Percentiles rank a stretch among this genome's conserved stretches.
These are phyloP conservation scores for Coemansia sp. DNA, from an alignment of 192 early-diverging fungal species.

Conservation along the genomic window DNA sequence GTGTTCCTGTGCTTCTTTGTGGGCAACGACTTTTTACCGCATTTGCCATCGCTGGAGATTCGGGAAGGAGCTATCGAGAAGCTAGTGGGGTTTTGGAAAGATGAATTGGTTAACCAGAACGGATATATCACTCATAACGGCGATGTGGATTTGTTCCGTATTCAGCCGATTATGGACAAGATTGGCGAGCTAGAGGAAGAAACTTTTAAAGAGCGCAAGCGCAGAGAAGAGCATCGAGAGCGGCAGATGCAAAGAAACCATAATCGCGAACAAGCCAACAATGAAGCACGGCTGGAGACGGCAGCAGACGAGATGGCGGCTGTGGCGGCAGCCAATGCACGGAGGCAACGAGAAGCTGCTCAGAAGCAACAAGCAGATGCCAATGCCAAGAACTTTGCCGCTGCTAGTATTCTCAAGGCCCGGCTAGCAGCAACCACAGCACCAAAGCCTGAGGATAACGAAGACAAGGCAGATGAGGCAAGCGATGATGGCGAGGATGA, in stretches of 20 bases:
- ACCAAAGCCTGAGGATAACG: conserved; percentile 2
- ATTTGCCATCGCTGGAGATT: conserved; percentile 91
- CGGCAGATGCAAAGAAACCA: conserved; percentile 18
- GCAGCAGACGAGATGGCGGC: conserved; percentile 52
- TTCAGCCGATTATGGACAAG: conserved; percentile 76
- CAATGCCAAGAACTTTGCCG: conserved; percentile 53
- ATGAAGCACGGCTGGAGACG: conserved; percentile 28
- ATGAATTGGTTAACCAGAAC: conserved; percentile 65
- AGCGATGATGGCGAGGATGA: conserved; percentile 18
- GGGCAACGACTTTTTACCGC: conserved; percentile 97
- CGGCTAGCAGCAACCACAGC: conserved; percentile 32
- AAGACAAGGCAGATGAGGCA: background rate
- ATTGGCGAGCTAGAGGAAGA: conserved; percentile 82
- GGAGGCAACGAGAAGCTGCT: conserved; percentile 19
- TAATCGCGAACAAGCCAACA: conserved; percentile 18
- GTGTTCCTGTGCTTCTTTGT: conserved; percentile 97
- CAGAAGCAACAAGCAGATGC: conserved; percentile 14
- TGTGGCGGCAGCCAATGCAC: conserved; percentile 52
- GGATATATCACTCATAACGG: conserved; percentile 88
- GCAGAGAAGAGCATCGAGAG: conserved; percentile 55
- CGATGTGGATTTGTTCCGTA: conserved; percentile 67
- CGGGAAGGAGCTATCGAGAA: conserved; percentile 90
- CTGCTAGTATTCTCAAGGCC: conserved; percentile 65
- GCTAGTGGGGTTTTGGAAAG: conserved; percentile 88
- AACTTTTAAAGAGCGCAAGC: conserved; percentile 68